phyloP scores from a whole-genome alignment of 768 basidiomycete species.

The Lyophyllum decastes region DNA sequence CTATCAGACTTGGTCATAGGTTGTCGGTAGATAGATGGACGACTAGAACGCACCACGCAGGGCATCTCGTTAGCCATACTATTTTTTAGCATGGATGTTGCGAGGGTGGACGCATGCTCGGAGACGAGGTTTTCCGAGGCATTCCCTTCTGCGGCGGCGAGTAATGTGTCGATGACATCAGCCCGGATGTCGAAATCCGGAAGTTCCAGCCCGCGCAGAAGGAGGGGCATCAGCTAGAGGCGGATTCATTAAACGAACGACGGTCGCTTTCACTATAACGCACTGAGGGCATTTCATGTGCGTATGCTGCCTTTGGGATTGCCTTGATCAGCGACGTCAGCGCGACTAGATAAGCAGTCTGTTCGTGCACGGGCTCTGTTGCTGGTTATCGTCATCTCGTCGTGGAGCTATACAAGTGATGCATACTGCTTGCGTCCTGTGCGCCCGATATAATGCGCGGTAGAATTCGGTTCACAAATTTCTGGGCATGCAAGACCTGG shows the following conservation, averaged over 20 bases:
- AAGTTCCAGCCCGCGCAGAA: constrained; percentile 83
- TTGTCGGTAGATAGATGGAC: background rate
- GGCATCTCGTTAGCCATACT: constrained; percentile 50
- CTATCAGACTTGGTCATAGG: constrained; percentile 37
- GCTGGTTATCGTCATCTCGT: background rate
- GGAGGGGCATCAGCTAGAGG: constrained; percentile 79
- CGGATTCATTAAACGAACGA: background rate
- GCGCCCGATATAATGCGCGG: constrained; percentile 76
- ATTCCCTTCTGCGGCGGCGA: constrained; percentile 64
- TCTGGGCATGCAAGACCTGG: constrained; percentile 76
- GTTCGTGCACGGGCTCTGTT: constrained; percentile 34
- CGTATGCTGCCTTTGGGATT: constrained; percentile 75
- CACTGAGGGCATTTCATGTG: constrained; percentile 65
- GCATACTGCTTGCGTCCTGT: constrained; percentile 53
- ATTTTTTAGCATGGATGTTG: constrained; percentile 71
- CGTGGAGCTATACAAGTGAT: background rate
- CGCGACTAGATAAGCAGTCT: constrained; percentile 78
- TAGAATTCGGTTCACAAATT: constrained; percentile 69
- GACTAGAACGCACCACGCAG: constrained; percentile 45
- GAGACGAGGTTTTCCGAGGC: constrained; percentile 54
- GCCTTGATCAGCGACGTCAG: constrained; percentile 79
- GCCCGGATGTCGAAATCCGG: constrained; percentile 72
- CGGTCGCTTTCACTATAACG: constrained; percentile 11
- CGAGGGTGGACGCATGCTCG: constrained; percentile 72
- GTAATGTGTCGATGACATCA: constrained; percentile 80